Percentiles rank a stretch among this genome's conserved stretches.
phyloP scores from a whole-genome alignment of 345 rosid species.

The Reutealis trisperma region DNA sequence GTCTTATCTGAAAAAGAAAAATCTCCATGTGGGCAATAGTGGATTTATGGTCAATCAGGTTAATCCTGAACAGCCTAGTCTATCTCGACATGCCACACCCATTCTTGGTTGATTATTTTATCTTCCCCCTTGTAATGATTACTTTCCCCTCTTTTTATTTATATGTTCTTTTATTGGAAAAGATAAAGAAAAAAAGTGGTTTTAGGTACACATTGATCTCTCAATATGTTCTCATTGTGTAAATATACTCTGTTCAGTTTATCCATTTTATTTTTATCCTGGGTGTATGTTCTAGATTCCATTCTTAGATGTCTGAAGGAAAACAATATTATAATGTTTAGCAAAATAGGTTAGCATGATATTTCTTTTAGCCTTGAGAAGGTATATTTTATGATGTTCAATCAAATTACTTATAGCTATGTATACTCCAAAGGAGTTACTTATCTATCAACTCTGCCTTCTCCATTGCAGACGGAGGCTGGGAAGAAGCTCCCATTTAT shows the following conservation, averaged over 20 bases:
- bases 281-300: not conserved
- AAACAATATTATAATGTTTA: not conserved
- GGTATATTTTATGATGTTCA: not conserved
- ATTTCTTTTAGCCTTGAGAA: slow-evolving; percentile 6
- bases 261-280: not conserved
- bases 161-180: too few species aligned
- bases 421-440: not conserved
- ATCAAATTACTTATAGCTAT: not conserved
- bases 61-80: too few species aligned
- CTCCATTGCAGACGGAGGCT: slow-evolving; percentile 68
- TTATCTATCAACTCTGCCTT: slow-evolving; percentile 16
- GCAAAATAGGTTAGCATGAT: not conserved
- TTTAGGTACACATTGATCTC: not conserved
- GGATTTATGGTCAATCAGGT: too few species aligned
- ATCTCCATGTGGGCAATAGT: too few species aligned
- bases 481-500: slow-evolving; percentile 93
- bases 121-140: not conserved
- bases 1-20: too few species aligned
- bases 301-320: not conserved
- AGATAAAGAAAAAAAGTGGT: not conserved
- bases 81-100: too few species aligned
- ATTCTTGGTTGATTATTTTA: too few species aligned
- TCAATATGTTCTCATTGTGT: not conserved
- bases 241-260: not conserved
- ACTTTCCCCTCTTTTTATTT: not conserved